Conservation (phyloP, 768 basidiomycete species). For the Lactarius quietus region DNA sequence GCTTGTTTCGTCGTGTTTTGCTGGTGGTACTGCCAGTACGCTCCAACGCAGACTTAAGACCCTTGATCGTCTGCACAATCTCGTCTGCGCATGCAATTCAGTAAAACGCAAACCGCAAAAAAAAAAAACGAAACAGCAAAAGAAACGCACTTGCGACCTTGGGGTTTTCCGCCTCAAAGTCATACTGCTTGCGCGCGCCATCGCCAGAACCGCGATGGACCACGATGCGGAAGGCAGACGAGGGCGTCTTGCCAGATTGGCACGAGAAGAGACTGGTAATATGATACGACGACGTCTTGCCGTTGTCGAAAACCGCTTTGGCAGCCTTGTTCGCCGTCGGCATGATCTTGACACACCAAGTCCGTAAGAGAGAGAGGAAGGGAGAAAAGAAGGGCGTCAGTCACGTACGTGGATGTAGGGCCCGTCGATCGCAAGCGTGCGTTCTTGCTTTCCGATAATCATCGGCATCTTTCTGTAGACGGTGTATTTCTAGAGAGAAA, state of each 20-base stretch:
- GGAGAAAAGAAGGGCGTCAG: slow-evolving; percentile 27
- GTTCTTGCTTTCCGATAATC: slow-evolving; percentile 86
- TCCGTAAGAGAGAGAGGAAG: not conserved
- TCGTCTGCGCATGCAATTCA: slow-evolving; percentile 44
- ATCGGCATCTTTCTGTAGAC: slow-evolving; percentile 95
- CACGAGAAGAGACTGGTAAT: slow-evolving; percentile 82
- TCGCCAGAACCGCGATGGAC: slow-evolving; percentile 56
- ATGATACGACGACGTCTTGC: slow-evolving; percentile 90
- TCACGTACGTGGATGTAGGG: slow-evolving; percentile 77
- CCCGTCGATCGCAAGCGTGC: slow-evolving; percentile 90
- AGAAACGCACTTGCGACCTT: slow-evolving; percentile 65
- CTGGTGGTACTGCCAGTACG: slow-evolving; percentile 55
- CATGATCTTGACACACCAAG: slow-evolving; percentile 61
- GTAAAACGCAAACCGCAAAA: not conserved
- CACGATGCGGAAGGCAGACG: slow-evolving; percentile 79
- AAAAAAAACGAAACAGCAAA: not conserved
- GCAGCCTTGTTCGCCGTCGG: slow-evolving; percentile 67
- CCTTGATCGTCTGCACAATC: slow-evolving; percentile 70
- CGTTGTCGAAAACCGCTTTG: slow-evolving; percentile 81
- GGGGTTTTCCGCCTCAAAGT: slow-evolving; percentile 92
- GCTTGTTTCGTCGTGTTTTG: slow-evolving; percentile 60
- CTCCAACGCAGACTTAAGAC: slow-evolving; percentile 61
- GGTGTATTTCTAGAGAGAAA: slow-evolving; percentile 65
- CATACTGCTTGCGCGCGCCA: slow-evolving; percentile 83
- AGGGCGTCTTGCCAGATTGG: slow-evolving; percentile 74